These are phyloP conservation scores for Tubosaeta sp. DNA, from an alignment of 768 basidiomycete species.

Conservation along the genomic window DNA sequence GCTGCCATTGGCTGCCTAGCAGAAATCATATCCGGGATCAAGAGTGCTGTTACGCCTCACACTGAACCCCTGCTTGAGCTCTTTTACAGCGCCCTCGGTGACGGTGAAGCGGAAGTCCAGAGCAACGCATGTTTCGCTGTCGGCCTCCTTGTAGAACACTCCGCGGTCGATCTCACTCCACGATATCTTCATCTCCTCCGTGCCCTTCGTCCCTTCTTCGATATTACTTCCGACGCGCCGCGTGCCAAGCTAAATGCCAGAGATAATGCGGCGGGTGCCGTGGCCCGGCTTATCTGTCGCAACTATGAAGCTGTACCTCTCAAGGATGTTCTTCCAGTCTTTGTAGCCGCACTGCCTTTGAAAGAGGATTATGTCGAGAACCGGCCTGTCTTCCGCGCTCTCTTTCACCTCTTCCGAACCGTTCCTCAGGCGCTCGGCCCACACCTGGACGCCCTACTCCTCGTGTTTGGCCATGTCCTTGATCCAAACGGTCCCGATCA, in stretches of 20 bases:
- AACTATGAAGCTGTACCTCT: conserved; percentile 79
- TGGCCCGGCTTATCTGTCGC: conserved; percentile 80
- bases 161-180: conserved; percentile 70
- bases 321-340: conserved; percentile 83
- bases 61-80: conserved; percentile 80
- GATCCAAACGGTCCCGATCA: conserved; percentile 73
- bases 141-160: conserved; percentile 87
- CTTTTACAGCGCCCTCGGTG: conserved; percentile 77
- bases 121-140: conserved; percentile 95
- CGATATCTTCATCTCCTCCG: conserved; percentile 78
- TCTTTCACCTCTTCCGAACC: conserved; percentile 85
- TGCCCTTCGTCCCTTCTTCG: conserved; percentile 80
- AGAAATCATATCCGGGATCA: conserved; percentile 93
- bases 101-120: conserved; percentile 87
- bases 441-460: conserved; percentile 74
- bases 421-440: conserved; percentile 66
- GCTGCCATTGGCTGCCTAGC: conserved; percentile 91
- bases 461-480: conserved; percentile 77
- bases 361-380: conserved; percentile 90
- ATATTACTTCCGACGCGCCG: conserved; percentile 57
- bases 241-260: conserved; percentile 73
- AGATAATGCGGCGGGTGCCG: conserved; percentile 96
- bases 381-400: conserved; percentile 78
- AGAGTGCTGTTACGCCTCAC: conserved; percentile 76
- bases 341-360: conserved; percentile 79